Evolutionary conservation across 2,329 filamentous ascomycete species (phyloP).

Genomic region (Hortaea sp.): DNA sequence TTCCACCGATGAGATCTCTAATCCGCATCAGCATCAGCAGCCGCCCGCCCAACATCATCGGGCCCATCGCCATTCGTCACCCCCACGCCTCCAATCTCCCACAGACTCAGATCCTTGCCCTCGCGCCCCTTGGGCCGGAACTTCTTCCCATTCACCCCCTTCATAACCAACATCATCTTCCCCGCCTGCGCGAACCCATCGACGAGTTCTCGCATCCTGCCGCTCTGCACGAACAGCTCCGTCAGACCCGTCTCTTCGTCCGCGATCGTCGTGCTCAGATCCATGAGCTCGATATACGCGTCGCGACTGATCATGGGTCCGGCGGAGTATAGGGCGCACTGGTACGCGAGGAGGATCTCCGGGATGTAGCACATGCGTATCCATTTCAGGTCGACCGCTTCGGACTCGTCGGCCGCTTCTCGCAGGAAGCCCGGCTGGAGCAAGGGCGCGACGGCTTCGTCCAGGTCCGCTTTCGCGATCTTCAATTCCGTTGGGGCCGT

Average conservation of each 20-base stretch:
- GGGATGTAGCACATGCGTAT: slow-evolving; percentile 75
- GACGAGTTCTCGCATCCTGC: slow-evolving; percentile 36
- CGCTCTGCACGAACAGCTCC: slow-evolving; percentile 28
- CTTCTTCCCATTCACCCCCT: slow-evolving; percentile 29
- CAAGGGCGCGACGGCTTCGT: slow-evolving; percentile 28
- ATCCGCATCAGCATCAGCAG: background rate
- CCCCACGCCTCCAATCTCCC: slow-evolving; percentile 26
- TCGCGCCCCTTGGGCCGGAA: slow-evolving; percentile 31
- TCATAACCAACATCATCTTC: slow-evolving; percentile 54
- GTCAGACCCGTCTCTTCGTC: slow-evolving; percentile 34
- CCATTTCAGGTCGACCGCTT: slow-evolving; percentile 50
- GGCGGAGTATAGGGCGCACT: slow-evolving; percentile 69
- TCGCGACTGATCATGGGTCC: slow-evolving; percentile 66
- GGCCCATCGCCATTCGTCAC: no score
- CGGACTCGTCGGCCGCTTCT: slow-evolving; percentile 31
- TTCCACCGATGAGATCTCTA: slow-evolving; percentile 2
- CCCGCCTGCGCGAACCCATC: slow-evolving; percentile 63
- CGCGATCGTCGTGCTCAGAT: slow-evolving; percentile 67
- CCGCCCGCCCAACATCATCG: background rate
- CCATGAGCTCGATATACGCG: slow-evolving; percentile 74
- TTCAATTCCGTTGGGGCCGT: slow-evolving; percentile 21
- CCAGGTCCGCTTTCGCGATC: slow-evolving; percentile 30
- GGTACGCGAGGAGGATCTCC: slow-evolving; percentile 74
- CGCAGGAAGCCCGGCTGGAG: slow-evolving; percentile 22
- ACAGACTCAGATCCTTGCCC: slow-evolving; percentile 34